A percentile compares a stretch with the other conserved stretches of the same genome.
phyloP scores from a whole-genome alignment of 1,139 yeast species.

The Blastobotrys indianensis region DNA sequence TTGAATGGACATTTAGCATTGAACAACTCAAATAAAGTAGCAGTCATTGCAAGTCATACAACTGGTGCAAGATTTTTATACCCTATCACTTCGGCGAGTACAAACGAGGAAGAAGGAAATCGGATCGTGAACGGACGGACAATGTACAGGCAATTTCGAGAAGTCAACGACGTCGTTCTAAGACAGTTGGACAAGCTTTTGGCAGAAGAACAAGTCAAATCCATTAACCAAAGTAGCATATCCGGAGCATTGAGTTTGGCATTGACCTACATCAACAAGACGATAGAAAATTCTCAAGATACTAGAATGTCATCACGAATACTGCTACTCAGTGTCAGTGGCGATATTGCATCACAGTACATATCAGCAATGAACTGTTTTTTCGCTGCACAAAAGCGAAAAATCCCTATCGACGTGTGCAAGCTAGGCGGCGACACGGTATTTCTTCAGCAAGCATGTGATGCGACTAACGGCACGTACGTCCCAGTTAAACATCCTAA shows the following conservation, averaged over 20 bases:
- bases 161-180: slow-evolving; percentile 74
- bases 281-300: slow-evolving; percentile 28
- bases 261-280: slow-evolving; percentile 70
- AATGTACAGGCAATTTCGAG: slow-evolving; percentile 83
- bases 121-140: slow-evolving; percentile 31
- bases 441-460: slow-evolving; percentile 91
- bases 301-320: slow-evolving; percentile 59
- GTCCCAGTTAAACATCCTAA: slow-evolving; percentile 63
- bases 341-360: slow-evolving; percentile 74
- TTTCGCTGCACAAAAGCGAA: slow-evolving; percentile 86
- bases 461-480: slow-evolving; percentile 89
- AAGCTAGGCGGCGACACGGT: slow-evolving; percentile 75
- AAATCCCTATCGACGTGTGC: slow-evolving; percentile 84
- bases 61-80: slow-evolving; percentile 65
- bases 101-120: slow-evolving; percentile 12
- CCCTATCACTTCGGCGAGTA: slow-evolving; percentile 38
- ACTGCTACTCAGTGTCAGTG: slow-evolving; percentile 67
- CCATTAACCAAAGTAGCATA: slow-evolving; percentile 42
- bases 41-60: slow-evolving; percentile 74
- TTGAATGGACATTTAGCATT: slow-evolving; percentile 83
- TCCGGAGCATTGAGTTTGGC: slow-evolving; percentile 80
- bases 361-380: slow-evolving; percentile 94
- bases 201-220: slow-evolving; percentile 10
- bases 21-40: slow-evolving; percentile 78
- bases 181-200: slow-evolving; percentile 51